Percentiles rank a stretch among this genome's conserved stretches.
Conservation (phyloP, 192 early-diverging fungal genomes). For the Podila clonocystis region DNA sequence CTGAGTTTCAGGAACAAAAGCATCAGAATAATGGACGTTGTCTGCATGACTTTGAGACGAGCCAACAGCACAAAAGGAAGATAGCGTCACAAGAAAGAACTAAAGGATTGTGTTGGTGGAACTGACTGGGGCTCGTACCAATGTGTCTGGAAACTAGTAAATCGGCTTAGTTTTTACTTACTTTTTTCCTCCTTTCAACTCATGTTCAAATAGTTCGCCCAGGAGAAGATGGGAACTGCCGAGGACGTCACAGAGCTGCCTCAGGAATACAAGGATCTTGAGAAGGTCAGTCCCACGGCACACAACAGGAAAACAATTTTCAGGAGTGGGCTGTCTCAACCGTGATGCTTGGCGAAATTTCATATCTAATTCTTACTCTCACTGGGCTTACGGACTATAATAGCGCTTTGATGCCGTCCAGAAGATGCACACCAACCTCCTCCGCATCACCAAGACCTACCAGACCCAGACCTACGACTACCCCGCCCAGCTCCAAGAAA, state of each 20-base stretch:
- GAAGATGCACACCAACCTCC: conserved; percentile 71
- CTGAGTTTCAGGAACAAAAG: no score
- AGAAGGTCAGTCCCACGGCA: conserved; percentile 66
- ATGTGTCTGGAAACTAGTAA: no score
- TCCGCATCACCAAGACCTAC: conserved; percentile 79
- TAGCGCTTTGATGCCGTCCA: conserved; percentile 85
- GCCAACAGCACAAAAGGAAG: no score
- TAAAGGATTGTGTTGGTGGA: no score
- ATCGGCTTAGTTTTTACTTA: neutral
- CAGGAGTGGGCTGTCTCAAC: neutral
- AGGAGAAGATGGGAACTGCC: conserved; percentile 84
- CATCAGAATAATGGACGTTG: no score
- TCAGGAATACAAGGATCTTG: conserved; percentile 91
- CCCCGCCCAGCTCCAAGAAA: conserved; percentile 74
- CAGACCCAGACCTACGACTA: conserved; percentile 80
- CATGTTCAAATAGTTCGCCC: conserved; percentile 75
- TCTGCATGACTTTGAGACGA: no score
- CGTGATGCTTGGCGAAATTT: neutral
- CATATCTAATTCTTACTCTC: neutral
- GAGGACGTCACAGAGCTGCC: conserved; percentile 93
- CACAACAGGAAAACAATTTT: neutral
- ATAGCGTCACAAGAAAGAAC: no score
- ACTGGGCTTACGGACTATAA: neutral
- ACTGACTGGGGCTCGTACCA: no score
- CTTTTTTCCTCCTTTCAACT: neutral